Conservation (phyloP, 306 rosid species). For the Datisca glomerata region DNA sequence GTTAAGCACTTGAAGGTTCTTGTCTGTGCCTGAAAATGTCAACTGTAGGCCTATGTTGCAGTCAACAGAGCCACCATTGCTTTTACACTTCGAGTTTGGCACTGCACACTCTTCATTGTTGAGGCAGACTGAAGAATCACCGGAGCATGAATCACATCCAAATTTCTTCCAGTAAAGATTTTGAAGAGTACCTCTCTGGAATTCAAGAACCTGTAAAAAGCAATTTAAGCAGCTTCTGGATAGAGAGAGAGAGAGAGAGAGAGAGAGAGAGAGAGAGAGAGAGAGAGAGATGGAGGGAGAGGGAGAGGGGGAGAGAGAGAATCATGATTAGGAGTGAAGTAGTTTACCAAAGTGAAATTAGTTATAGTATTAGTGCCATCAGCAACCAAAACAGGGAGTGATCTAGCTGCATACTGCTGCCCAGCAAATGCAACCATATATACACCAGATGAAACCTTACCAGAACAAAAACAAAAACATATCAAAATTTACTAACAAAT, state of each 20-base stretch:
- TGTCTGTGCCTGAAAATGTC: conserved; percentile 83
- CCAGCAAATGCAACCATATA: conserved; percentile 95
- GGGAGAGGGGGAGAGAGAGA: not conserved
- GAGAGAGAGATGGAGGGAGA: not conserved
- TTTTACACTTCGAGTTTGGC: conserved; percentile 39
- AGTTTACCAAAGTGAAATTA: conserved; percentile 72
- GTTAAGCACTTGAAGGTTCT: conserved; percentile 56
- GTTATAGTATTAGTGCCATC: conserved; percentile 46
- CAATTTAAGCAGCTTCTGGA: not conserved
- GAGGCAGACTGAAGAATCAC: conserved; percentile 39
- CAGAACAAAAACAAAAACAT: no score
- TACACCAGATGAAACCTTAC: conserved; percentile 33
- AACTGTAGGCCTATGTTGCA: conserved; percentile 67
- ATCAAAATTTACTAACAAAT: no score
- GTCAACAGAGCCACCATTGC: conserved; percentile 27
- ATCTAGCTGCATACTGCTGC: conserved; percentile 87
- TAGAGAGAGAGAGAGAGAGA: not conserved
- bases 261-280: conserved; percentile 1
- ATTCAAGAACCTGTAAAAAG: conserved; percentile 61
- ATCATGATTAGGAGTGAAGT: not conserved
- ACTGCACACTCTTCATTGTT: conserved; percentile 65
- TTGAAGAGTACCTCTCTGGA: conserved; percentile 55
- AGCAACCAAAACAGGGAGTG: conserved; percentile 50
- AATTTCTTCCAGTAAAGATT: conserved; percentile 72
- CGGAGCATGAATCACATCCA: conserved; percentile 50